Evolutionary conservation across 441 rosid species (phyloP), one percentile per base, ranked within the genome.

Genomic region (Lepidium campestre): DNA sequence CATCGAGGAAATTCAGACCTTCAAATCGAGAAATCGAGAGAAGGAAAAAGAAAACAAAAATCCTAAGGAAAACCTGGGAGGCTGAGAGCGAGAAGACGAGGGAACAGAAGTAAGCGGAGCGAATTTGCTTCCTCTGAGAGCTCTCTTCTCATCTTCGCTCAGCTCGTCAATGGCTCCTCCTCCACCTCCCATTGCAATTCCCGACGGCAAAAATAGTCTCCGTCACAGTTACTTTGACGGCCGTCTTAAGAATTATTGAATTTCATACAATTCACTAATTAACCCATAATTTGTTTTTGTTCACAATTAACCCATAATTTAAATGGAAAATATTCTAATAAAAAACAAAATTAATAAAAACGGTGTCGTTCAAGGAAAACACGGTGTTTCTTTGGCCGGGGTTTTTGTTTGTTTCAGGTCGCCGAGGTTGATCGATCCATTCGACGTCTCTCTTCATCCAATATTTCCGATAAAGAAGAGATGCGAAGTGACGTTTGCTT

Each of bases 41-140:
- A 14, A 10, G 61, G 12, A 66, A 18, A 3, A 31, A 10, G 19
- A 47, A 61, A 41, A 13, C 27, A 39, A 25, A 57, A 59, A 44
- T 10, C 60, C 34, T 48, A 27, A 62, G 85, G 77, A 64, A 65
- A 39, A 72, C 76, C 76, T 72, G 35, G 86, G 70, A 1, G 76
- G 68, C 14, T 82, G 62, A 46, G 75, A 58, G 58, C 81, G 64
- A 50, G 77, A 73, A 29, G 77, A 60, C 7, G 77, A 67, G 0
- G 77, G 72, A 53, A 85, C 81, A 36, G 75, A 71, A 57, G 90
- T 85, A 6, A 85, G 89, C n/a, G 93, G 91, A 50, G 91, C 94
- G 73, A 93, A 93, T 65, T 90, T 90, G 88, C 94, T 90, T 46
- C 96, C 98, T 53, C 96, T 80, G 2, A 93, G 83, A 46, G 97